Evolutionary conservation across 2,329 filamentous ascomycete species (phyloP), one percentile per base, ranked within the genome.

Genomic region (Periglandula ipomoeae): DNA sequence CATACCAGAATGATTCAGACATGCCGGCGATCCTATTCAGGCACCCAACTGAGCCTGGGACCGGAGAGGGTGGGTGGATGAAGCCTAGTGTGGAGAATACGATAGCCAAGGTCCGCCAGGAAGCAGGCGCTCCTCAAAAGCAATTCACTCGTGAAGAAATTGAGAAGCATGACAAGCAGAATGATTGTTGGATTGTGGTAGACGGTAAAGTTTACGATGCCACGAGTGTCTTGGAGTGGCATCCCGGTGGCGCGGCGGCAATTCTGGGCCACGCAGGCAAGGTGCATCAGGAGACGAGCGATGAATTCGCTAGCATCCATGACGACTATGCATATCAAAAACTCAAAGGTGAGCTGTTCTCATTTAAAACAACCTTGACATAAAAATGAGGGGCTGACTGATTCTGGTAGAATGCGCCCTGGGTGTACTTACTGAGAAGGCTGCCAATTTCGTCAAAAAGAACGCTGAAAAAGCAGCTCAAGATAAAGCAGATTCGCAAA

Each of bases 131-230:
- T 0, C 73, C 74, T 0, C 61, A 71, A 52, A 76, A 75, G 51
- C 66, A 75, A 49, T 77, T 77, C 51, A 77, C 73, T 0, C 61
- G 73, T 3, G 61, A 76, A 44, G 74, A 78, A 57, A 73, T 78
- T 35, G 73, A 76, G 56, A 76, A 70, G 48, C 75, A 78, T 51
- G 62, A 68, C 27, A 67, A 55, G 5, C 65, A 70, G 41, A 59
- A 70, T 19, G 72, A 77, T 51, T 75, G 73, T 54, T 78, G 74
- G 74, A 65, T 78, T n/a, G 70, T 76, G 0, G 62, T 78, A 3
- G 70, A 76, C 48, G 68, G 66, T 6, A 75, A 73, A 41, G 73
- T 76, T 1, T 76, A 76, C 49, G 72, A 76, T 55, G 68, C 65
- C 1, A 75, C 73, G 4, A 67, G 63, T 42, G 69, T 73, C 3